A percentile compares a stretch with the other conserved stretches of the same genome.
Evolutionary conservation across 1,284 basidiomycete species (phyloP).

Genomic region (Coniferiporia sulphurascens): DNA sequence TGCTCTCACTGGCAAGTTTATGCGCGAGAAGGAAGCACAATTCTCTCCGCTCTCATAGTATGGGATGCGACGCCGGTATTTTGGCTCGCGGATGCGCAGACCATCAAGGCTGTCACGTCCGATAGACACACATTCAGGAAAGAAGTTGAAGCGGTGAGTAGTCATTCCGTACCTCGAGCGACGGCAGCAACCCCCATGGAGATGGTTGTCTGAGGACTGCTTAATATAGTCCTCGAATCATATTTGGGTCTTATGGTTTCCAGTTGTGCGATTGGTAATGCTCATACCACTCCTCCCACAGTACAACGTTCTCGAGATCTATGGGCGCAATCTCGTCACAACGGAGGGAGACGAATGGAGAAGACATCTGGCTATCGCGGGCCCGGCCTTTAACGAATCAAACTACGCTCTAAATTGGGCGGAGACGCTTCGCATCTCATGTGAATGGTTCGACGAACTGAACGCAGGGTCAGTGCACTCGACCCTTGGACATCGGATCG

Average conservation of each 20-base stretch:
- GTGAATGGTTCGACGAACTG: constrained; percentile 20
- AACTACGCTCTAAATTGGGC: constrained; percentile 21
- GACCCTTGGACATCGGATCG: constrained; percentile 15
- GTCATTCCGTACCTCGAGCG: not conserved
- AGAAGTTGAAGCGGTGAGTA: constrained; percentile 5
- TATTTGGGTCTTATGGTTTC: not conserved
- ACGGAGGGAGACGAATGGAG: constrained; percentile 28
- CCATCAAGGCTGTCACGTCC: constrained; percentile 8
- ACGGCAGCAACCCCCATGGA: not conserved
- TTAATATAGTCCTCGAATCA: not conserved
- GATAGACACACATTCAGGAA: constrained; percentile 14
- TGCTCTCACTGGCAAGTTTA: constrained; percentile 6
- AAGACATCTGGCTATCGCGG: constrained; percentile 24
- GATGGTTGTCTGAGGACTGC: not conserved
- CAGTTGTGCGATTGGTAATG: not conserved
- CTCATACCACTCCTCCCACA: not conserved
- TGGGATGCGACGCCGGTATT: constrained; percentile 13
- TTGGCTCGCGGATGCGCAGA: constrained; percentile 13
- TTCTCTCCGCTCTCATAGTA: constrained; percentile 4
- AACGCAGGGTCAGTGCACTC: constrained; percentile 10
- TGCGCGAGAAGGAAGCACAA: constrained; percentile 11
- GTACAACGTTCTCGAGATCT: constrained; percentile 16
- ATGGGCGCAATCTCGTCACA: constrained; percentile 25
- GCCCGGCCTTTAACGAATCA: constrained; percentile 19
- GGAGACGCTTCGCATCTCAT: constrained; percentile 19